phyloP scores from a whole-genome alignment of 2,329 filamentous ascomycete genomes.

The Zelopaecilomyces penicillatus region DNA sequence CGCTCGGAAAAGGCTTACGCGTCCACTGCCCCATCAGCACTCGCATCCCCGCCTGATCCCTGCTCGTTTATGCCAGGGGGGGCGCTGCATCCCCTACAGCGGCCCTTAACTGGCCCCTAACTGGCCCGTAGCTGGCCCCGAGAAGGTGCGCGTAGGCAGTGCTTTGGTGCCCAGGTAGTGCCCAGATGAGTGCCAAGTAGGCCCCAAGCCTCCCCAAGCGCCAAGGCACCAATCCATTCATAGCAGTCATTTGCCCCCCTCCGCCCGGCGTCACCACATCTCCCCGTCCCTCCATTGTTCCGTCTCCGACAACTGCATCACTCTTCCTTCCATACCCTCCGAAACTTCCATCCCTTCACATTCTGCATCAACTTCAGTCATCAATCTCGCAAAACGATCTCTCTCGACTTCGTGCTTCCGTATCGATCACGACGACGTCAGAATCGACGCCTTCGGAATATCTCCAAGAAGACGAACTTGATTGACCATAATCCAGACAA shows the following conservation, averaged over 20 bases:
- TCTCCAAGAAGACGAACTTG: too few relatives aligned
- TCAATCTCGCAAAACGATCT: background rate
- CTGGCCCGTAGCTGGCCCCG: background rate
- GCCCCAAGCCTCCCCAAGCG: background rate
- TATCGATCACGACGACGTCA: background rate
- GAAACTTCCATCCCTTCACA: slow-evolving; percentile 6
- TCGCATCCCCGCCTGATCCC: slow-evolving; percentile 10
- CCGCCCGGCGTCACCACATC: slow-evolving; percentile 14
- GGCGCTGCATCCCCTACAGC: background rate
- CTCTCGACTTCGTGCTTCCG: background rate
- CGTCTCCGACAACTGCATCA: slow-evolving; percentile 15
- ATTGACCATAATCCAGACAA: too few relatives aligned
- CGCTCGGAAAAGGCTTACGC: slow-evolving; percentile 18
- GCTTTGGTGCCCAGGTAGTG: background rate
- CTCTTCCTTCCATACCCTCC: slow-evolving; percentile 11
- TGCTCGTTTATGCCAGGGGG: slow-evolving; percentile 9
- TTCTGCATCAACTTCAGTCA: slow-evolving; percentile 1
- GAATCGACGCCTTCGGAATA: too few relatives aligned
- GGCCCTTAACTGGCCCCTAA: slow-evolving; percentile 4
- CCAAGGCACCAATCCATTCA: slow-evolving; percentile 26
- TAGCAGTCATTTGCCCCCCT: slow-evolving; percentile 23
- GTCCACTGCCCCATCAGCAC: slow-evolving; percentile 17
- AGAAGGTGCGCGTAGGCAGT: slow-evolving; percentile 10
- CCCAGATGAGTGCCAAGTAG: background rate
- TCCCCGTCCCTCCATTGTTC: slow-evolving; percentile 10